Conservation (phyloP, 257 asterid species). For the Lavandula angustifolia region DNA sequence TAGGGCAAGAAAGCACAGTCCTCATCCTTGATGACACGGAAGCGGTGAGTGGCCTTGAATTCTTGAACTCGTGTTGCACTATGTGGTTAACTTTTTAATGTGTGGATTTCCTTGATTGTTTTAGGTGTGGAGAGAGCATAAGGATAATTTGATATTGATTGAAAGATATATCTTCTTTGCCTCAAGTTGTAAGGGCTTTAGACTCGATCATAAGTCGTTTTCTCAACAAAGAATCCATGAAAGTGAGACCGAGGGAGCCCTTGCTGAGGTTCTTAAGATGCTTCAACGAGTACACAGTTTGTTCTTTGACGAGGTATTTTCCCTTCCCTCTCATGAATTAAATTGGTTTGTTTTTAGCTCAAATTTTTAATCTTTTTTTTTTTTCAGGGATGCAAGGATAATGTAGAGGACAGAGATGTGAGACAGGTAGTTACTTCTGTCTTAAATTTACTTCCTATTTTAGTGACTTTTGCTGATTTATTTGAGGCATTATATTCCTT, state of each 20-base stretch:
- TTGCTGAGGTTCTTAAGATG: slow-evolving; percentile 62
- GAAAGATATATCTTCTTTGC: slow-evolving; percentile 86
- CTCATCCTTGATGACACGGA: slow-evolving; percentile 96
- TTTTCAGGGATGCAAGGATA: slow-evolving; percentile 53
- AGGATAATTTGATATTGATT: slow-evolving; percentile 80
- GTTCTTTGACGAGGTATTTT: slow-evolving; percentile 60
- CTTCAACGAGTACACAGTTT: slow-evolving; percentile 62
- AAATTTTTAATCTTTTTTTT: neutral
- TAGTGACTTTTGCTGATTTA: too few relatives aligned
- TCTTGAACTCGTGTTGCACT: neutral
- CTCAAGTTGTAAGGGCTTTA: slow-evolving; percentile 84
- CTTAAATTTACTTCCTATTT: too few relatives aligned
- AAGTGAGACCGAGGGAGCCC: slow-evolving; percentile 86
- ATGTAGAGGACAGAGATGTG: slow-evolving; percentile 64
- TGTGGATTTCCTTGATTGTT: slow-evolving; percentile 1
- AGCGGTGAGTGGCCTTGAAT: slow-evolving; percentile 47
- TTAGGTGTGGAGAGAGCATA: slow-evolving; percentile 86
- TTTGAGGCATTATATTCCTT: too few relatives aligned
- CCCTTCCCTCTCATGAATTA: slow-evolving; percentile 2
- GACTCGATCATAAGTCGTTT: slow-evolving; percentile 61
- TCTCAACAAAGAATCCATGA: slow-evolving; percentile 67
- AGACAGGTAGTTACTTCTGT: too few relatives aligned
- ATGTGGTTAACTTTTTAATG: slow-evolving; percentile 2
- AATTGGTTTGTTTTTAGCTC: neutral
- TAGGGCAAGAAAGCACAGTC: slow-evolving; percentile 88